A percentile compares a stretch with the other conserved stretches of the same genome.
Evolutionary conservation across 2,329 filamentous ascomycete genomes (phyloP).

Genomic region (Achaetomium macrosporum): DNA sequence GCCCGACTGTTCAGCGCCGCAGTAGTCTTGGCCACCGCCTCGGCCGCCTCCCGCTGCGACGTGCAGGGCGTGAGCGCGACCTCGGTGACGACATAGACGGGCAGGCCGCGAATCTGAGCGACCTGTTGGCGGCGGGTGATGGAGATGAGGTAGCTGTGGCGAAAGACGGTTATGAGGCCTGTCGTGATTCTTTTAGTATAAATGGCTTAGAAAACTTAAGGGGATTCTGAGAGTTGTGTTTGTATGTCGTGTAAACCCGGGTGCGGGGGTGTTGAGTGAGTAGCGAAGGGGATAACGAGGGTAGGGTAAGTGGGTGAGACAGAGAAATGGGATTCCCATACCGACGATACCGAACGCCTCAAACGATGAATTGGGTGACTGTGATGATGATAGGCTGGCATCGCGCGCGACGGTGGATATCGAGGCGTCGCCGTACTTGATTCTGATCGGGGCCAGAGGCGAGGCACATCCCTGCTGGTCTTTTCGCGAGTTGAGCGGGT

Average conservation of each 20-base stretch:
- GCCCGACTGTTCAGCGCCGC: constrained; percentile 33
- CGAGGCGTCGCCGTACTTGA: constrained; percentile 61
- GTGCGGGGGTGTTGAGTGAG: too few relatives aligned
- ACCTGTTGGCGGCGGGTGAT: constrained; percentile 85
- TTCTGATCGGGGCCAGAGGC: constrained; percentile 46
- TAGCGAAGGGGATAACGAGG: neutral
- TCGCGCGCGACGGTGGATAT: constrained; percentile 42
- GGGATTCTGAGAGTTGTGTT: too few relatives aligned
- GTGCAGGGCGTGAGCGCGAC: constrained; percentile 85
- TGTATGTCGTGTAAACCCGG: too few relatives aligned
- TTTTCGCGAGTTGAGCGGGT: constrained; percentile 60
- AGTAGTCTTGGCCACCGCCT: constrained; percentile 60
- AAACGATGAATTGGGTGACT: constrained; percentile 43
- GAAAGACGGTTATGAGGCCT: constrained; percentile 83
- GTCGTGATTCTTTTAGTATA: constrained; percentile 3
- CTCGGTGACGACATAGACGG: constrained; percentile 82
- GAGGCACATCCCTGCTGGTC: constrained; percentile 42
- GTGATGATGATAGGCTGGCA: constrained; percentile 36
- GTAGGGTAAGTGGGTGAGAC: neutral
- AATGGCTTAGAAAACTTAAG: neutral
- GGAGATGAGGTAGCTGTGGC: constrained; percentile 75
- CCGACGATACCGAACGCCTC: constrained; percentile 57
- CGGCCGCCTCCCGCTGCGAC: constrained; percentile 66
- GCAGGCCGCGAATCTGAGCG: constrained; percentile 73
- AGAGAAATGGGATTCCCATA: constrained; percentile 29